Percentiles rank a stretch among this genome's conserved stretches.
These are phyloP conservation scores for Stemphylium vesicarium DNA, from an alignment of 2,329 filamentous ascomycete genomes.

Conservation along the genomic window DNA sequence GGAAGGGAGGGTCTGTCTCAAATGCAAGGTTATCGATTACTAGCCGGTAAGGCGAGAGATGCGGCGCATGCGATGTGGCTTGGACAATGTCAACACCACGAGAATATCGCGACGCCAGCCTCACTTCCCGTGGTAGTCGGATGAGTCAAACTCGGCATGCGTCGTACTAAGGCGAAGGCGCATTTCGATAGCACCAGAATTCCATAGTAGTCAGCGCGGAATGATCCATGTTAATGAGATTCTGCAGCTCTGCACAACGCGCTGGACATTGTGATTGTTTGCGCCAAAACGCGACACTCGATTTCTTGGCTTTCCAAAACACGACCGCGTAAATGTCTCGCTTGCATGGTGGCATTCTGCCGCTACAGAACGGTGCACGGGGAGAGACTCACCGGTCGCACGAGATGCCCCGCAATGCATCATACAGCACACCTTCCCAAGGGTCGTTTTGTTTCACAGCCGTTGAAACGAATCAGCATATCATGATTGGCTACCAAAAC, in stretches of 20 bases:
- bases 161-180: not conserved
- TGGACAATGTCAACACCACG: slow-evolving; percentile 29
- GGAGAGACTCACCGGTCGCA: slow-evolving; percentile 13
- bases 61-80: slow-evolving; percentile 22
- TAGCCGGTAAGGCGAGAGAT: slow-evolving; percentile 14
- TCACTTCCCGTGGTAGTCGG: not conserved
- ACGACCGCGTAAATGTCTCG: slow-evolving; percentile 40
- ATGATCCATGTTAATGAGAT: not conserved
- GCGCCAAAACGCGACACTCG: slow-evolving; percentile 13
- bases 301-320: slow-evolving; percentile 23
- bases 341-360: slow-evolving; percentile 30
- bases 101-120: slow-evolving; percentile 19
- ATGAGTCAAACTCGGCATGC: not conserved
- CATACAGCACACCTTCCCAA: not conserved
- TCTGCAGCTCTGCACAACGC: not conserved
- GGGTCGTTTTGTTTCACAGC: not conserved
- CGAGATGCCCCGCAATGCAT: slow-evolving; percentile 7
- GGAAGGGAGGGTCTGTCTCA: slow-evolving; percentile 22
- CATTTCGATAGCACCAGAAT: too few species aligned
- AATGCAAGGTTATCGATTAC: slow-evolving; percentile 30
- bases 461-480: slow-evolving; percentile 5
- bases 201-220: too few species aligned
- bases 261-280: slow-evolving; percentile 9
- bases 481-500: slow-evolving; percentile 25
- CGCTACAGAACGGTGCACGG: slow-evolving; percentile 2